Percentiles rank a stretch among this genome's conserved stretches.
phyloP scores from a whole-genome alignment of 345 rosid species.

The Anacardium occidentale region DNA sequence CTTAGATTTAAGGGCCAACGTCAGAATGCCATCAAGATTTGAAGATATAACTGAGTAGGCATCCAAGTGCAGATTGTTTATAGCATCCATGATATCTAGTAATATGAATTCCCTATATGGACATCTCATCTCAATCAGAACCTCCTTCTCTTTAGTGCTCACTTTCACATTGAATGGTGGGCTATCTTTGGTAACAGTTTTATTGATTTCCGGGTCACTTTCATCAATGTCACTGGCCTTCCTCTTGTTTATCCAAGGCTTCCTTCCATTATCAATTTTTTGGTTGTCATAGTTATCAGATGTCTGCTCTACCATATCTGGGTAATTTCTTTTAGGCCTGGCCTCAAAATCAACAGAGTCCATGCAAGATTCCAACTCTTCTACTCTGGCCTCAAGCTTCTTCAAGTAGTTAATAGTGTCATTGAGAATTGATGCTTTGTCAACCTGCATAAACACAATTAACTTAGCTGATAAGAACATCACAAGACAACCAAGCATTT shows the following conservation, averaged over 20 bases:
- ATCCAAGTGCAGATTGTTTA: conserved; percentile 70
- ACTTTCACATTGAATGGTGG: conserved; percentile 39
- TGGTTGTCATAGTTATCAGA: conserved; percentile 60
- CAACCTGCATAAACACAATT: conserved; percentile 41
- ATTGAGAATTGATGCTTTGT: conserved; percentile 57
- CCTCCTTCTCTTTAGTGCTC: conserved; percentile 46
- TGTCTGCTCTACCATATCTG: conserved; percentile 54
- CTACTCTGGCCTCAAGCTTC: conserved; percentile 73
- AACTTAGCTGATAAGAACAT: not conserved
- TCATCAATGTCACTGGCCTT: conserved; percentile 51
- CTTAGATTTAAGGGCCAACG: conserved; percentile 64
- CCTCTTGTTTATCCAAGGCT: conserved; percentile 56
- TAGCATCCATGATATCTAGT: conserved; percentile 77
- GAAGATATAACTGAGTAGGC: conserved; percentile 63
- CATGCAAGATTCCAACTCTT: conserved; percentile 76
- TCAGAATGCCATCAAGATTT: conserved; percentile 58
- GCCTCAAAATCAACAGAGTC: conserved; percentile 50
- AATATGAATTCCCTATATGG: conserved; percentile 60
- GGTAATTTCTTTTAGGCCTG: conserved; percentile 40
- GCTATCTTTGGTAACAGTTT: conserved; percentile 25
- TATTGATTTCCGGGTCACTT: conserved; percentile 36
- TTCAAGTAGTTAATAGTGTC: conserved; percentile 63
- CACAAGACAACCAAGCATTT: not conserved
- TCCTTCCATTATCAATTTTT: conserved; percentile 33
- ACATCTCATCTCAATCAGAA: conserved; percentile 66